Base-by-base conservation (phyloP, 2,329 filamentous ascomycete species). In the Trichoderma arundinaceum region DNA sequence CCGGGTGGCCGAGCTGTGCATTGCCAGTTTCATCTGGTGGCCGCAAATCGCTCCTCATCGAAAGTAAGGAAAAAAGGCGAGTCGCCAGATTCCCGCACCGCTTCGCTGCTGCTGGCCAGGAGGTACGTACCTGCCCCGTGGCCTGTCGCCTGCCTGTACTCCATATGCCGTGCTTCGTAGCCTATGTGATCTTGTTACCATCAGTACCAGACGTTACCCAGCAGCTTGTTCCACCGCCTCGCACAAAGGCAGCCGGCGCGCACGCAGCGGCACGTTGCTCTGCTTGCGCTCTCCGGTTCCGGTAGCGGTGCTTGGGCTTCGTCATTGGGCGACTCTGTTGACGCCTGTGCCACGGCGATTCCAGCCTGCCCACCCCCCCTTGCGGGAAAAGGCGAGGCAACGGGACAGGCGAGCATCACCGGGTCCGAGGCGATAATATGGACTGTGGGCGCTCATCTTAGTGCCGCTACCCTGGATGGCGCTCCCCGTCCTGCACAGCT, bases 21-120 rank as follows among this genome's bases (percentile, higher is more conserved):
- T 56, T 52, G 63, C 44, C 64, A 43, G 49, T 66, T 66, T 56
- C 41, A 59, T 59, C 62, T 64, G 61, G 52, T 48, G 51, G 43
- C 61, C 28, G 51, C 41, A 48, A 56, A 64, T 64, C 60, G 38
- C 60, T 48, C 41, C 43, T 41, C 52, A 58, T 52, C 60, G 49
- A 41, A 41, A 39, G 41, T 7, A 17, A 12, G 19, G n/a, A 38
- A 9, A 54, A 49, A 43, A 28, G 51, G 28, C 43, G 46, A 43
- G 61, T 57, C 49, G 52, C 43, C 41, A 64, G 61, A 64, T 64
- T 64, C 32, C 52, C 61, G 60, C 60, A 44, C 22, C 19, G 15
- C 44, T 54, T 53, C n/a, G 52, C 52, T 28, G 19, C 33, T 49
- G 46, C 7, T 17, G 9, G 51, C 22, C 35, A 38, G 35, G 28